A percentile compares a stretch with the other conserved stretches of the same genome.
Conservation (phyloP, 2,329 filamentous ascomycete genomes). For the Apiospora arundinis region DNA sequence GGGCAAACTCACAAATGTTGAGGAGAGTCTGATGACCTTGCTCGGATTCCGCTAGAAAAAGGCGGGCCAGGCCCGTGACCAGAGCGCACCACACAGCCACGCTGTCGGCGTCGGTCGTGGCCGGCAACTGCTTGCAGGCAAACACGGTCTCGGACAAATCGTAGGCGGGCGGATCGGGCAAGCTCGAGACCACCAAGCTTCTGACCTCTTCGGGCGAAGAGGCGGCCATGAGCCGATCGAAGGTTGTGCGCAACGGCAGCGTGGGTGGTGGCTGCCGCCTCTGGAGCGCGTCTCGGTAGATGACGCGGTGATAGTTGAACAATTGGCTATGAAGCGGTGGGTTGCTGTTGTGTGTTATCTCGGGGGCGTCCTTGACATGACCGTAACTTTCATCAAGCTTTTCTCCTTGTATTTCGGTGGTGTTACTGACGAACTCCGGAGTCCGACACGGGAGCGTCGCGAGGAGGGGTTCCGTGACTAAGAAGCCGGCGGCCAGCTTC, state of each 20-base stretch:
- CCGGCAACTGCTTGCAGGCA: not conserved
- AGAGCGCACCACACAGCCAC: not conserved
- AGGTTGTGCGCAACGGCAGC: no score
- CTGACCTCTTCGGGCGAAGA: not conserved
- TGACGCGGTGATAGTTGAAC: not conserved
- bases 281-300: not conserved
- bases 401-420: no score
- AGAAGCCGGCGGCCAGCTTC: not conserved
- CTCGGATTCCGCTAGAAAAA: not conserved
- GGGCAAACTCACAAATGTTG: not conserved
- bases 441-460: not conserved
- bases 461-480: not conserved
- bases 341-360: no score
- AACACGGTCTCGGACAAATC: not conserved
- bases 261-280: not conserved
- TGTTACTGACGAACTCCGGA: no score
- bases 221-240: not conserved
- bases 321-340: no score
- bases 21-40: not conserved
- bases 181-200: not conserved
- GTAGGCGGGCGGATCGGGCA: not conserved
- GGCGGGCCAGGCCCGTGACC: not conserved
- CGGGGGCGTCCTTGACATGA: no score
- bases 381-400: no score
- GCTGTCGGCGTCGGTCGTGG: constrained; percentile 7